Percentiles rank a stretch among this genome's conserved stretches.
phyloP scores from a whole-genome alignment of 78 protist genomes.

The Salpingoeca rosetta region DNA sequence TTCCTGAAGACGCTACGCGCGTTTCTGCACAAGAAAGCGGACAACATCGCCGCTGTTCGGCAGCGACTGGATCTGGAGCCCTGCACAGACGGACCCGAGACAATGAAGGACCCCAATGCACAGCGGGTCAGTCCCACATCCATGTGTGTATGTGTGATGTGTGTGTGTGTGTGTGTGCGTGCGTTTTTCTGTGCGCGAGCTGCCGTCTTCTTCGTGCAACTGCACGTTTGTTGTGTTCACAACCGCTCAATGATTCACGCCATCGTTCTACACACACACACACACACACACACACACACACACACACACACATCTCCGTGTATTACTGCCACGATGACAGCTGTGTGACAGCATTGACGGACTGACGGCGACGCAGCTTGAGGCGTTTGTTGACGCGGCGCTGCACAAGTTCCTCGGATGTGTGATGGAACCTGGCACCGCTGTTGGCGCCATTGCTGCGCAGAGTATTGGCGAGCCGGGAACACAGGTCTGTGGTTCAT shows the following conservation, averaged over 20 bases:
- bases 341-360: neutral
- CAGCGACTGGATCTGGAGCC: conserved; percentile 1
- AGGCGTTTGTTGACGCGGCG: neutral
- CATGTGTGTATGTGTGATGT: too few relatives aligned
- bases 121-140: too few relatives aligned
- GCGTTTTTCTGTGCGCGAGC: neutral
- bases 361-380: neutral
- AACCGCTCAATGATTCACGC: too few relatives aligned
- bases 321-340: too few relatives aligned
- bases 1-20: conserved; percentile 30
- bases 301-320: too few relatives aligned
- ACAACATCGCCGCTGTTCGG: conserved; percentile 23
- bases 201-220: neutral
- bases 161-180: neutral
- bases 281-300: too few relatives aligned
- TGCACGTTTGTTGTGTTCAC: neutral
- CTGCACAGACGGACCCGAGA: neutral
- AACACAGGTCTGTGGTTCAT: too few relatives aligned
- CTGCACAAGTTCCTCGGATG: neutral
- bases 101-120: neutral
- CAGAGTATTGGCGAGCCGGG: conserved; percentile 96
- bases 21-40: conserved; percentile 15
- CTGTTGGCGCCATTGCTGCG: conserved; percentile 96
- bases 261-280: too few relatives aligned
- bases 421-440: conserved; percentile 88